phyloP scores from a whole-genome alignment of 306 rosid genomes.

The Cucumis cinereus region DNA sequence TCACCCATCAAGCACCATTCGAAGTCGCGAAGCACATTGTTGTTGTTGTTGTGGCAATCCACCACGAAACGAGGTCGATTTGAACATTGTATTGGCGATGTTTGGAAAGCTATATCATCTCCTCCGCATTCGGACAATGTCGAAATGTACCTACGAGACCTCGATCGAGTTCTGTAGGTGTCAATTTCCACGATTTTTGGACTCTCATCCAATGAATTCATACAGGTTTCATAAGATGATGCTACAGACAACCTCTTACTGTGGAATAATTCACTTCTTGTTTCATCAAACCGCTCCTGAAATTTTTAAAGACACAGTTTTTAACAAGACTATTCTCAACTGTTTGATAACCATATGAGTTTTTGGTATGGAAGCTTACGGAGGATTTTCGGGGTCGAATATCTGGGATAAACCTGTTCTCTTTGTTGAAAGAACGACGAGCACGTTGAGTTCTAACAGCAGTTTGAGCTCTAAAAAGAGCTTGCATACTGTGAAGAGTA shows the following conservation, averaged over 20 bases:
- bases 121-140: slow-evolving; percentile 56
- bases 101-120: slow-evolving; percentile 33
- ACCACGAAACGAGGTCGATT: slow-evolving; percentile 20
- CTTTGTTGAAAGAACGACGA: slow-evolving; percentile 73
- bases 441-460: slow-evolving; percentile 62
- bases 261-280: slow-evolving; percentile 57
- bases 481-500: slow-evolving; percentile 93
- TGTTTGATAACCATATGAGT: not conserved
- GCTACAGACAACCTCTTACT: slow-evolving; percentile 50
- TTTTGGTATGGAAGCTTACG: slow-evolving; percentile 20
- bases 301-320: not conserved
- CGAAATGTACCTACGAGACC: slow-evolving; percentile 40
- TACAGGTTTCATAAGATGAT: slow-evolving; percentile 37
- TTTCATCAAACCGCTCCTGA: slow-evolving; percentile 68
- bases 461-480: slow-evolving; percentile 79
- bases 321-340: not conserved
- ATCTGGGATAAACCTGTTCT: slow-evolving; percentile 41
- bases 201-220: slow-evolving; percentile 52
- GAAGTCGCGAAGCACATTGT: slow-evolving; percentile 37
- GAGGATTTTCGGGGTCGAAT: slow-evolving; percentile 45
- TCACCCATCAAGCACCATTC: slow-evolving; percentile 59
- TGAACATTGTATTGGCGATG: slow-evolving; percentile 45
- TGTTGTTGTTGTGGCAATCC: slow-evolving; percentile 24
- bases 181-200: slow-evolving; percentile 92
- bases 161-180: slow-evolving; percentile 62